phyloP scores from a whole-genome alignment of 1,284 basidiomycete genomes.

The Sanguinoderma infundibulare region DNA sequence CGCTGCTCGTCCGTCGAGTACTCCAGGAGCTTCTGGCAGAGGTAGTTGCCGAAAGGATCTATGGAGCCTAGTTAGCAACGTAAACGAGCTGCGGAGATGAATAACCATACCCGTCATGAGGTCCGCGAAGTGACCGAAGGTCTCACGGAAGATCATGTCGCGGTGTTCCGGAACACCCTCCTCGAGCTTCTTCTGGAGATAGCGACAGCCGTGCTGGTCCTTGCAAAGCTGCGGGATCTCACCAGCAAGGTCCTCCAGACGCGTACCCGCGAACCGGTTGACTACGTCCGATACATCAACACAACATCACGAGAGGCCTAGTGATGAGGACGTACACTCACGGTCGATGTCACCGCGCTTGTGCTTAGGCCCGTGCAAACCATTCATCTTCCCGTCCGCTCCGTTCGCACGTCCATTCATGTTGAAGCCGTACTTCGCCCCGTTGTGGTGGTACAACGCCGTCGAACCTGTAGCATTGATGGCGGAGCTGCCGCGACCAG shows the following conservation, averaged over 20 bases:
- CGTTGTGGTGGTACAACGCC: slow-evolving; percentile 80
- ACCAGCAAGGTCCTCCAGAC: slow-evolving; percentile 94
- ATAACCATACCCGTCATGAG: slow-evolving; percentile 86
- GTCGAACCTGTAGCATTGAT: slow-evolving; percentile 72
- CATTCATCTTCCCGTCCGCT: slow-evolving; percentile 81
- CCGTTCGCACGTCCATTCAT: slow-evolving; percentile 53
- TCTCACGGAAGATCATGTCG: slow-evolving; percentile 99
- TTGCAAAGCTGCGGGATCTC: slow-evolving; percentile 95
- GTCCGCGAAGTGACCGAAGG: slow-evolving; percentile 97
- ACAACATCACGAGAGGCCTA: neutral
- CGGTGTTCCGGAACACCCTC: slow-evolving; percentile 94
- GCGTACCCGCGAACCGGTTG: slow-evolving; percentile 93
- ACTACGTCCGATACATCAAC: slow-evolving; percentile 49
- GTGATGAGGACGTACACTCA: slow-evolving; percentile 57
- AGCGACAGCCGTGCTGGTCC: slow-evolving; percentile 99
- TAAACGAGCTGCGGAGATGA: slow-evolving; percentile 5
- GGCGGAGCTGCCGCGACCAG: slow-evolving; percentile 41
- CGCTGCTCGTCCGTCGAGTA: slow-evolving; percentile 98
- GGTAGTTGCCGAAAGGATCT: slow-evolving; percentile 99
- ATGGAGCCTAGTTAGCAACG: slow-evolving; percentile 6
- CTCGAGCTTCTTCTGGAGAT: slow-evolving; percentile 98
- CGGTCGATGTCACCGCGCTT: slow-evolving; percentile 93
- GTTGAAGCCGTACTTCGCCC: slow-evolving; percentile 74
- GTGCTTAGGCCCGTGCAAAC: slow-evolving; percentile 89
- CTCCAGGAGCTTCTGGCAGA: slow-evolving; percentile 98